phyloP scores from a whole-genome alignment of 2,329 filamentous ascomycete species.

The Drechslerella dactyloides region DNA sequence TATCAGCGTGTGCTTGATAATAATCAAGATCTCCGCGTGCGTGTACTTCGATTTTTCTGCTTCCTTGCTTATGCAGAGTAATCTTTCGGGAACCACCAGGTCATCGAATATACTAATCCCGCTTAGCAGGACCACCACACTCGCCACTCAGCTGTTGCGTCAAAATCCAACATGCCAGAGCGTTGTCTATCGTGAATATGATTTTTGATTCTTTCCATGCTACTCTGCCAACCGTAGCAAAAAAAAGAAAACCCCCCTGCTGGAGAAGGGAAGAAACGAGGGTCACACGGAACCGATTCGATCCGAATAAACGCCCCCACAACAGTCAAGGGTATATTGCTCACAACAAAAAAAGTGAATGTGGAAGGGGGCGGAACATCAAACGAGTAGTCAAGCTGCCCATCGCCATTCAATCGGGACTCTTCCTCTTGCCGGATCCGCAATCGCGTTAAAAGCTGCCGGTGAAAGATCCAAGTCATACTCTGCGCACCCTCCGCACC shows the following conservation, averaged over 20 bases:
- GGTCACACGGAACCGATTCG: background rate
- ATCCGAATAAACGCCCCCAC: background rate
- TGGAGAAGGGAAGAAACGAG: background rate
- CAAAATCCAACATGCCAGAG: background rate
- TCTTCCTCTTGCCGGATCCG: conserved; percentile 50
- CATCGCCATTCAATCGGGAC: conserved; percentile 54
- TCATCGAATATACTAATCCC: too few relatives aligned
- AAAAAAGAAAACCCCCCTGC: background rate
- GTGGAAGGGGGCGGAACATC: background rate
- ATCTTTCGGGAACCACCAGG: too few relatives aligned
- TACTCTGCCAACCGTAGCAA: background rate
- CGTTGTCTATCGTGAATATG: background rate
- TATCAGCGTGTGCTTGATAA: too few relatives aligned
- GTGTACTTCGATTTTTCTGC: too few relatives aligned
- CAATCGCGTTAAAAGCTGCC: conserved; percentile 53
- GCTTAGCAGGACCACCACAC: too few relatives aligned
- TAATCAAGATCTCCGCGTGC: too few relatives aligned
- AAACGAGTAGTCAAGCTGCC: conserved; percentile 13
- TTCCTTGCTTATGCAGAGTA: too few relatives aligned
- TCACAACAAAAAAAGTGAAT: background rate
- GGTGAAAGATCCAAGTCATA: conserved; percentile 54
- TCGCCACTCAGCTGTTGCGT: too few relatives aligned
- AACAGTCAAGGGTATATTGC: conserved; percentile 1
- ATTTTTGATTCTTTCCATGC: background rate
- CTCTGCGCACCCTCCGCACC: conserved; percentile 54